These are phyloP conservation scores for Calamus simplicifolius DNA, from an alignment of 176 grass and related monocot genomes.

Conservation along the genomic window DNA sequence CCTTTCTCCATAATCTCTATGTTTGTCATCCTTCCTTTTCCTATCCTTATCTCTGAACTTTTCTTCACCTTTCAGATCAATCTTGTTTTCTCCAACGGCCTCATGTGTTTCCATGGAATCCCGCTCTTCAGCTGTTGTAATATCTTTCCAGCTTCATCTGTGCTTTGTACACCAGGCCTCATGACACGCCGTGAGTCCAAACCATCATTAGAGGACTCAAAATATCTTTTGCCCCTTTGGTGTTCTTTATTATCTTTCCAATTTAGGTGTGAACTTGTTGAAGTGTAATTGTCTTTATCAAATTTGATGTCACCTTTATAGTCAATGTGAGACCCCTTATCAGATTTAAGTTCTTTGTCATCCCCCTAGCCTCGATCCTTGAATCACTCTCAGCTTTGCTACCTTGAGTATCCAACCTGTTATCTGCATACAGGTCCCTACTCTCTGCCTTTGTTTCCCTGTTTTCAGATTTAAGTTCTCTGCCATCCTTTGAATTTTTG, in stretches of 20 bases:
- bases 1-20: conserved; percentile 43
- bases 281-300: conserved; percentile 49
- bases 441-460: conserved; percentile 41
- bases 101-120: conserved; percentile 44
- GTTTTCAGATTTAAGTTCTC: conserved; percentile 39
- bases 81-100: conserved; percentile 54
- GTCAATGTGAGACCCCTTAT: conserved; percentile 38
- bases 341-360: conserved; percentile 44
- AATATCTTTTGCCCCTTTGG: conserved; percentile 41
- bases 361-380: conserved; percentile 37
- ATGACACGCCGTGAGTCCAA: conserved; percentile 36
- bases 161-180: conserved; percentile 34
- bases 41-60: conserved; percentile 58
- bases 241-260: conserved; percentile 66
- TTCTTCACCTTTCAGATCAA: conserved; percentile 53
- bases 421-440: conserved; percentile 26
- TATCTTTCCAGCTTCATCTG: conserved; percentile 44
- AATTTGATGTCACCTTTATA: conserved; percentile 43
- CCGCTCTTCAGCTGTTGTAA: conserved; percentile 18
- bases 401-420: conserved; percentile 35
- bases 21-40: conserved; percentile 57
- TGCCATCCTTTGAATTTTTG: conserved; percentile 45
- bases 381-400: conserved; percentile 54
- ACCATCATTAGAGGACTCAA: conserved; percentile 30
- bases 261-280: conserved; percentile 30